phyloP scores from a whole-genome alignment of 2,329 filamentous ascomycete genomes.

The Calonectria ilicicola region DNA sequence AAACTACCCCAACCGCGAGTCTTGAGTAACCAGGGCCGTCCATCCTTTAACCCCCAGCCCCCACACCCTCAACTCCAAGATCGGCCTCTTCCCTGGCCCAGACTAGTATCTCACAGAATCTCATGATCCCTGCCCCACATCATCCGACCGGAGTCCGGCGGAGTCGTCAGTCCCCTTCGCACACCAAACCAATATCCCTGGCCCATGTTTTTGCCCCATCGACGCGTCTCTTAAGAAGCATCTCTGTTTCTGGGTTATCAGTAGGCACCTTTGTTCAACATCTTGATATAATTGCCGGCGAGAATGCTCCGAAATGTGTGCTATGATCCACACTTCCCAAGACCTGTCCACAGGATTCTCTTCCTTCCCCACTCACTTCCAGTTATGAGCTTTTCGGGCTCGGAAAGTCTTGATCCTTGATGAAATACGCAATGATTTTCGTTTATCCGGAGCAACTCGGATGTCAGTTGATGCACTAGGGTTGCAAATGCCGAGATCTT shows the following conservation, averaged over 20 bases:
- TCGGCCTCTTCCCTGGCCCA: slow-evolving; percentile 39
- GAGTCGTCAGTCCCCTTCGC: slow-evolving; percentile 36
- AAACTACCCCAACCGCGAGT: slow-evolving; percentile 30
- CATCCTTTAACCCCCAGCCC: slow-evolving; percentile 25
- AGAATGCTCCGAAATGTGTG: slow-evolving; percentile 35
- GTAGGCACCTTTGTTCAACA: slow-evolving; percentile 12
- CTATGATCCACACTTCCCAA: slow-evolving; percentile 13
- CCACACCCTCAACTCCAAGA: slow-evolving; percentile 40
- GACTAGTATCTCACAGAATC: slow-evolving; percentile 41
- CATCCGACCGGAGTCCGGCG: slow-evolving; percentile 38
- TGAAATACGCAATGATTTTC: background rate
- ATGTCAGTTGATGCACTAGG: background rate
- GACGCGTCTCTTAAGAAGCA: slow-evolving; percentile 26
- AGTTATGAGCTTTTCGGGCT: background rate
- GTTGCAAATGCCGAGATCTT: slow-evolving; percentile 20
- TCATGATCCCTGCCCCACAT: slow-evolving; percentile 47
- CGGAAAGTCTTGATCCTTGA: background rate
- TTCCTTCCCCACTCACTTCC: background rate
- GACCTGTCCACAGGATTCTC: background rate
- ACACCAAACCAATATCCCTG: slow-evolving; percentile 33
- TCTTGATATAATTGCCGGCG: slow-evolving; percentile 25
- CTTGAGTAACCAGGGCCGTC: slow-evolving; percentile 28
- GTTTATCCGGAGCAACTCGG: background rate
- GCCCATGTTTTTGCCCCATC: slow-evolving; percentile 31
- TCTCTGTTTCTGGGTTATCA: slow-evolving; percentile 10